Conservation (phyloP, 2,329 filamentous ascomycete species). For the Fonsecaea nubica region DNA sequence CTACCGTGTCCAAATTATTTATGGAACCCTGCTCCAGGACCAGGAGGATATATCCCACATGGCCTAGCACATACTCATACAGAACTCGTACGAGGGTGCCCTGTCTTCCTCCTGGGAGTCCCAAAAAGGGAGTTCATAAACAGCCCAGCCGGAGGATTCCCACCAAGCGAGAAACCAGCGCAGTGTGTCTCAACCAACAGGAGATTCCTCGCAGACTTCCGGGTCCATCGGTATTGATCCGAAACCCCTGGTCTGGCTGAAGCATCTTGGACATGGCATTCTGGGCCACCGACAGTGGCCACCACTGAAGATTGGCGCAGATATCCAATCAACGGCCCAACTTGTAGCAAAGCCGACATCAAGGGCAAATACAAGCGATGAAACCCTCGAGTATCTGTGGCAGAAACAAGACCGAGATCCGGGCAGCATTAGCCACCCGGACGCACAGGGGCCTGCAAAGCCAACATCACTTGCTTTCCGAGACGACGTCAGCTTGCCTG, state of each 20-base stretch:
- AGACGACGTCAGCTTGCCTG: not conserved
- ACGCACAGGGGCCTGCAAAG: not conserved
- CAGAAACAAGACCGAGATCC: not conserved
- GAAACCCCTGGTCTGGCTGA: conserved; percentile 42
- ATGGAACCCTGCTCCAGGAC: conserved; percentile 19
- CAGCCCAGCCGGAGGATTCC: conserved; percentile 30
- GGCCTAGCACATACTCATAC: not conserved
- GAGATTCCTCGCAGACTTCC: conserved; percentile 24
- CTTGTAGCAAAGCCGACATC: not conserved
- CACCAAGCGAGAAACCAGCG: conserved; percentile 38
- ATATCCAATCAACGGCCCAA: conserved; percentile 18
- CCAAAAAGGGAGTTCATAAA: conserved; percentile 8
- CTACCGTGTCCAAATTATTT: conserved; percentile 29
- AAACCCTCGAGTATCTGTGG: not conserved
- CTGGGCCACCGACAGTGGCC: conserved; percentile 4
- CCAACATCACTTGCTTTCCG: not conserved
- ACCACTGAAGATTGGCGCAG: conserved; percentile 6
- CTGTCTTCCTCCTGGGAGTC: not conserved
- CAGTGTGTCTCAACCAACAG: conserved; percentile 25
- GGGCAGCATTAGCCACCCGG: not conserved
- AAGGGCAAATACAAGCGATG: conserved; percentile 14
- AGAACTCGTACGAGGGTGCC: not conserved
- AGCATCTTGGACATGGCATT: conserved; percentile 8
- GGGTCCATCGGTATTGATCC: conserved; percentile 21
- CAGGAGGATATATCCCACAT: conserved; percentile 12